These are phyloP conservation scores for Coniferiporia sulphurascens DNA, from an alignment of 1,284 basidiomycete species.

Conservation along the genomic window DNA sequence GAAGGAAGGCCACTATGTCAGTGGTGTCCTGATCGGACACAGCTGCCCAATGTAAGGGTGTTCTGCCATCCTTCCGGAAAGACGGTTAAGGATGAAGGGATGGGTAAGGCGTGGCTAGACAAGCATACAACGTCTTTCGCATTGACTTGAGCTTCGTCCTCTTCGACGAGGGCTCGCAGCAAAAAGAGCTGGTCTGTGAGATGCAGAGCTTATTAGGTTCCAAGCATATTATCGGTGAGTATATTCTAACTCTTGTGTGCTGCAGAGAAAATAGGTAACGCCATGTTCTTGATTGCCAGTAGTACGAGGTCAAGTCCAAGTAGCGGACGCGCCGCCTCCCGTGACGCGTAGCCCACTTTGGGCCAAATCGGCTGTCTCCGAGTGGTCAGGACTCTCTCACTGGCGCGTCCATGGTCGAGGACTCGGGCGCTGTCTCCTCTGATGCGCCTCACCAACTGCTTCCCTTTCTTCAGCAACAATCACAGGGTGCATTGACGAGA, in stretches of 20 bases:
- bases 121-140: slow-evolving; percentile 60
- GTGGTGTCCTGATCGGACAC: slow-evolving; percentile 58
- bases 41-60: slow-evolving; percentile 87
- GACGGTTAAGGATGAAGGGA: not conserved
- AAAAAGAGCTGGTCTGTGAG: slow-evolving; percentile 69
- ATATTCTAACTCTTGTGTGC: slow-evolving; percentile 55
- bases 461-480: slow-evolving; percentile 83
- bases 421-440: not conserved
- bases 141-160: slow-evolving; percentile 65
- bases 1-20: slow-evolving; percentile 67
- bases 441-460: slow-evolving; percentile 54
- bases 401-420: slow-evolving; percentile 1
- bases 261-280: slow-evolving; percentile 49
- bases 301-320: not conserved
- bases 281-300: slow-evolving; percentile 10
- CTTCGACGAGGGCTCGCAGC: slow-evolving; percentile 62
- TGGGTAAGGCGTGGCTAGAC: not conserved
- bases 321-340: slow-evolving; percentile 1
- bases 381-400: too few relatives aligned
- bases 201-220: slow-evolving; percentile 3
- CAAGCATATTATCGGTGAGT: not conserved
- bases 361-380: not conserved
- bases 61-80: slow-evolving; percentile 70
- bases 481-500: slow-evolving; percentile 77
- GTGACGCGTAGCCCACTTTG: not conserved